A percentile compares a stretch with the other conserved stretches of the same genome.
These are phyloP conservation scores for Dioscorea zingiberensis DNA, from an alignment of 106 monocot species.

Conservation along the genomic window DNA sequence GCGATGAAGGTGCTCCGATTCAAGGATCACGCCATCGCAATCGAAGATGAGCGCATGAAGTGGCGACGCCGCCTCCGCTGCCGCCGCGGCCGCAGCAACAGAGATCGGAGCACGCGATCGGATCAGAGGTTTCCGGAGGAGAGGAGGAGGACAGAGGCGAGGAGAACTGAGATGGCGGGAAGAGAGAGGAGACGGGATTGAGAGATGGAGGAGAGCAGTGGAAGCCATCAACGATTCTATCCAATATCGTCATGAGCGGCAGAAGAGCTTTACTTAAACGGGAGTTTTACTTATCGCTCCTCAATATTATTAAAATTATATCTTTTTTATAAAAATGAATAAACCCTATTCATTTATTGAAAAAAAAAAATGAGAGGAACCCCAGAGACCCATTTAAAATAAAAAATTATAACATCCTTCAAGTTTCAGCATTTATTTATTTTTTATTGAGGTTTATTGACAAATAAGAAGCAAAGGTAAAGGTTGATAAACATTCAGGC, in stretches of 20 bases:
- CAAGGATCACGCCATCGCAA: slow-evolving; percentile 96
- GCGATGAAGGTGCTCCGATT: slow-evolving; percentile 98
- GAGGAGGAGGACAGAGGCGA: background rate
- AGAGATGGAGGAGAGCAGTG: slow-evolving; percentile 14
- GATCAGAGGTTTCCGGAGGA: background rate
- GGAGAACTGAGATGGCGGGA: background rate
- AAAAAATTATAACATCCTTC: too few species aligned
- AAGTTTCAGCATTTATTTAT: too few species aligned
- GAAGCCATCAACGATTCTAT: slow-evolving; percentile 1
- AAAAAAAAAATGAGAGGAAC: too few species aligned
- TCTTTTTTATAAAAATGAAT: too few species aligned
- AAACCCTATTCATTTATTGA: too few species aligned
- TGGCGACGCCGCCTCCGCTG: slow-evolving; percentile 20
- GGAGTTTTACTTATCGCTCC: too few species aligned
- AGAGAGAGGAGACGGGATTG: slow-evolving; percentile 3
- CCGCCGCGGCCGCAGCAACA: slow-evolving; percentile 6
- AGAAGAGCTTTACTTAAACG: too few species aligned
- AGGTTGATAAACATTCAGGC: too few species aligned
- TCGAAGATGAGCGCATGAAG: slow-evolving; percentile 88
- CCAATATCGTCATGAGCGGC: background rate
- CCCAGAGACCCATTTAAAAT: too few species aligned
- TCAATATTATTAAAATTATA: too few species aligned
- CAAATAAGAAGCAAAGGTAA: too few species aligned
- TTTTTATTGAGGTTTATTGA: too few species aligned
- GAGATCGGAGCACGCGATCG: slow-evolving; percentile 10